Percentiles rank a stretch among this genome's conserved stretches.
These are phyloP conservation scores for Lipomyces anomalus DNA, from an alignment of 805 yeast species.

Conservation along the genomic window DNA sequence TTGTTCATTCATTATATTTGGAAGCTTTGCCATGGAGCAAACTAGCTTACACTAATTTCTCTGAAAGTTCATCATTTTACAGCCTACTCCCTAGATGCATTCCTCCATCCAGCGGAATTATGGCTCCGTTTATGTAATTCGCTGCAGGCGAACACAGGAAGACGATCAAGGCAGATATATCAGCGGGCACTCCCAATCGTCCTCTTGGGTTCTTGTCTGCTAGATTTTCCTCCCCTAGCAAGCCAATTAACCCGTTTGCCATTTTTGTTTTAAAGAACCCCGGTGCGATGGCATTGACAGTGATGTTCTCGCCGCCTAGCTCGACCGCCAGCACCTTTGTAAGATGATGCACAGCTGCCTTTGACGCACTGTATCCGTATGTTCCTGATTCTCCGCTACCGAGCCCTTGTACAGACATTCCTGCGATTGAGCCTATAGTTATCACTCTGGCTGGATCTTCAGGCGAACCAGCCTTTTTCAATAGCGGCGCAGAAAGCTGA, in stretches of 20 bases:
- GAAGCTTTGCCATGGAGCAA: no score
- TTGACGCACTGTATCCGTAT: conserved; percentile 67
- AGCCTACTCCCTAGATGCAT: conserved; percentile 40
- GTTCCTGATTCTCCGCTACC: conserved; percentile 46
- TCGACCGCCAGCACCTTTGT: conserved; percentile 59
- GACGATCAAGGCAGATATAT: conserved; percentile 49
- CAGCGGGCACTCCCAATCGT: conserved; percentile 58
- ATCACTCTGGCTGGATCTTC: conserved; percentile 61
- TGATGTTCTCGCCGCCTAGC: conserved; percentile 60
- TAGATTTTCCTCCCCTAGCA: conserved; percentile 48
- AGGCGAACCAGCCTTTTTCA: conserved; percentile 46
- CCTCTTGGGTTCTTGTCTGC: conserved; percentile 50
- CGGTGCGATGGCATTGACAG: conserved; percentile 66
- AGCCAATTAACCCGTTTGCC: conserved; percentile 58
- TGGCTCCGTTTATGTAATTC: conserved; percentile 59
- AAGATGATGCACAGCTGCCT: conserved; percentile 68
- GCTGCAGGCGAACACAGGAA: conserved; percentile 55
- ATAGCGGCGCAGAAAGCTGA: conserved; percentile 55
- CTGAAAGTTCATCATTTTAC: conserved; percentile 17
- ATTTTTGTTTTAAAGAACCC: conserved; percentile 74
- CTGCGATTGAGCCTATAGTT: conserved; percentile 63
- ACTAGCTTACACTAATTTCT: no score
- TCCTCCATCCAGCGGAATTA: conserved; percentile 70
- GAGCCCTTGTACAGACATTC: conserved; percentile 32
- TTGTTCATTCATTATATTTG: no score